These are phyloP conservation scores for Leptodontidium sp. DNA, from an alignment of 2,329 filamentous ascomycete species.

Conservation along the genomic window DNA sequence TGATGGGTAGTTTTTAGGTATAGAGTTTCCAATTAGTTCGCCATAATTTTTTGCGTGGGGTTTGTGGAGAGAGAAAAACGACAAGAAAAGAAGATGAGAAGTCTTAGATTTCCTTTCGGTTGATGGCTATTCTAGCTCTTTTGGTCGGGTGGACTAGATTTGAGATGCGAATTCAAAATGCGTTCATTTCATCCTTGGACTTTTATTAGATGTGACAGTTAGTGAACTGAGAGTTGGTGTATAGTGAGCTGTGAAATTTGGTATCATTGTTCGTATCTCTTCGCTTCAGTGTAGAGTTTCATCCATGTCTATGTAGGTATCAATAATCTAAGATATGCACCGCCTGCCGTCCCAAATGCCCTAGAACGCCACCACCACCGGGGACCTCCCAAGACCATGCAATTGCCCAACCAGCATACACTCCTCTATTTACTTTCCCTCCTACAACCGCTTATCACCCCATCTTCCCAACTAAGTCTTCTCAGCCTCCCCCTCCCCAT, in stretches of 20 bases:
- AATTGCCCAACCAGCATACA: not conserved
- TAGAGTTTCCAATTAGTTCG: not conserved
- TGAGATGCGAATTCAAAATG: not conserved
- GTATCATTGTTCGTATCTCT: slow-evolving; percentile 3
- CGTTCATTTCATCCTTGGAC: slow-evolving; percentile 2
- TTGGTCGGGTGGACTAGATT: not conserved
- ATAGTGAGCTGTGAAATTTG: not conserved
- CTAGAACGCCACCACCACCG: not conserved
- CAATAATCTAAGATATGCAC: not conserved
- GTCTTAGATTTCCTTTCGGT: slow-evolving; percentile 9
- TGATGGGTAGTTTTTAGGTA: not conserved
- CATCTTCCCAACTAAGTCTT: not conserved
- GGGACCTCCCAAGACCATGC: not conserved
- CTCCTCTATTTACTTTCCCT: not conserved
- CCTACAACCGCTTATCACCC: no score
- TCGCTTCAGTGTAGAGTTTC: not conserved
- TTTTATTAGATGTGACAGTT: not conserved
- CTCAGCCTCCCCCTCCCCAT: not conserved
- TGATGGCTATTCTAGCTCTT: not conserved
- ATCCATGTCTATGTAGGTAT: not conserved
- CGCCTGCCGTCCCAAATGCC: not conserved
- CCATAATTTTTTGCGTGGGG: not conserved
- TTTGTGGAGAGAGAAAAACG: not conserved
- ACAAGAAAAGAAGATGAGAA: not conserved
- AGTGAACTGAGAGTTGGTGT: not conserved